Evolutionary conservation across 148 eudicot species (phyloP).

Genomic region (Camellia granthamiana): DNA sequence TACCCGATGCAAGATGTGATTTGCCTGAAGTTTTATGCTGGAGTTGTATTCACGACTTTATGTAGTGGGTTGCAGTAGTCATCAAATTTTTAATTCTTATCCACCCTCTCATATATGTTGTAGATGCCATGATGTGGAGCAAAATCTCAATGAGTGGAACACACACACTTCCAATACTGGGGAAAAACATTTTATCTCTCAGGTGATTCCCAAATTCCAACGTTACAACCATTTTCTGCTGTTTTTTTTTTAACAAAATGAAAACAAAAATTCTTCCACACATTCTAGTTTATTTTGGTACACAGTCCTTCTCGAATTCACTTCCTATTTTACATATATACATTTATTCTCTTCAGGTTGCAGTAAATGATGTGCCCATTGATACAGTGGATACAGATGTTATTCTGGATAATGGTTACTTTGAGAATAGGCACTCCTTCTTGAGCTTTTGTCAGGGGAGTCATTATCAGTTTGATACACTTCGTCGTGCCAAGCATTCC

Average conservation of each 20-base stretch:
- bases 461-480: constrained; percentile 75
- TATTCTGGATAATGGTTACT: constrained; percentile 45
- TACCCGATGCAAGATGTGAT: not conserved
- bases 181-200: constrained; percentile 50
- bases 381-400: constrained; percentile 72
- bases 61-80: not conserved
- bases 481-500: constrained; percentile 86
- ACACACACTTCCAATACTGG: constrained; percentile 53
- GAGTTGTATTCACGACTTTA: not conserved
- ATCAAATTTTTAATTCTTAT: constrained; percentile 2
- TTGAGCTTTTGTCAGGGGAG: constrained; percentile 72
- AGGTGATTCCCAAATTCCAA: constrained; percentile 35
- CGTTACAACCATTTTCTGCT: not conserved
- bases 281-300: not conserved
- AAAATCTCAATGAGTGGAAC: constrained; percentile 22
- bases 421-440: constrained; percentile 60
- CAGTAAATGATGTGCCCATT: constrained; percentile 42
- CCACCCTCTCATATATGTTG: constrained; percentile 6
- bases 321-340: not conserved
- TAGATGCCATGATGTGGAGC: constrained; percentile 56
- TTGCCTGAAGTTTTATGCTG: not conserved
- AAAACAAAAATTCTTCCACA: not conserved
- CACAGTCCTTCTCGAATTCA: not conserved
- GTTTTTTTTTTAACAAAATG: not conserved
- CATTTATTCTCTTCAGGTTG: constrained; percentile 39